These are phyloP conservation scores for Trichosanthes truncata DNA, from an alignment of 306 rosid genomes.

Conservation along the genomic window DNA sequence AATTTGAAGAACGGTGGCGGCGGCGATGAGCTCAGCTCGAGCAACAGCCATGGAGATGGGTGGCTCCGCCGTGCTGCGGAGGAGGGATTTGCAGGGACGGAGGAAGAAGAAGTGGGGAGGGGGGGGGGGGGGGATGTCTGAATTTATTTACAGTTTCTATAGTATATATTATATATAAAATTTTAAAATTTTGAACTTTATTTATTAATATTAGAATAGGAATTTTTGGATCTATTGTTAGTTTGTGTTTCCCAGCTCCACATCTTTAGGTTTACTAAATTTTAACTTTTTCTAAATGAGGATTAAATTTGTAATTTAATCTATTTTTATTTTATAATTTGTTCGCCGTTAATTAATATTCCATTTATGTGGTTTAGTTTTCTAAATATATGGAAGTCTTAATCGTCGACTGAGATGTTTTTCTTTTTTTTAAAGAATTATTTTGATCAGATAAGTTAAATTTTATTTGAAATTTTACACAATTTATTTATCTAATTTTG, in stretches of 20 bases:
- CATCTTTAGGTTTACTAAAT: too few relatives aligned
- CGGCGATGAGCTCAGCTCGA: neutral
- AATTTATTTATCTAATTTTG: too few relatives aligned
- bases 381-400: too few relatives aligned
- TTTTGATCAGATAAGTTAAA: too few relatives aligned
- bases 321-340: too few relatives aligned
- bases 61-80: neutral
- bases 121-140: neutral
- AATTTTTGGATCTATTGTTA: neutral
- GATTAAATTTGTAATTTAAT: too few relatives aligned
- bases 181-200: neutral
- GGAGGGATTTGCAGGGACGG: neutral
- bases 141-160: neutral
- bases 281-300: too few relatives aligned
- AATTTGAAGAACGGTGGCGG: neutral
- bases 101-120: neutral
- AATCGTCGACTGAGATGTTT: too few relatives aligned
- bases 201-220: neutral
- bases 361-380: too few relatives aligned
- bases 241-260: neutral
- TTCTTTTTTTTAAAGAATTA: too few relatives aligned
- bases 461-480: too few relatives aligned
- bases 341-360: neutral
- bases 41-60: neutral
- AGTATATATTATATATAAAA: neutral